These are phyloP conservation scores for Perilla frutescens DNA, from an alignment of 257 asterid genomes.

Conservation along the genomic window DNA sequence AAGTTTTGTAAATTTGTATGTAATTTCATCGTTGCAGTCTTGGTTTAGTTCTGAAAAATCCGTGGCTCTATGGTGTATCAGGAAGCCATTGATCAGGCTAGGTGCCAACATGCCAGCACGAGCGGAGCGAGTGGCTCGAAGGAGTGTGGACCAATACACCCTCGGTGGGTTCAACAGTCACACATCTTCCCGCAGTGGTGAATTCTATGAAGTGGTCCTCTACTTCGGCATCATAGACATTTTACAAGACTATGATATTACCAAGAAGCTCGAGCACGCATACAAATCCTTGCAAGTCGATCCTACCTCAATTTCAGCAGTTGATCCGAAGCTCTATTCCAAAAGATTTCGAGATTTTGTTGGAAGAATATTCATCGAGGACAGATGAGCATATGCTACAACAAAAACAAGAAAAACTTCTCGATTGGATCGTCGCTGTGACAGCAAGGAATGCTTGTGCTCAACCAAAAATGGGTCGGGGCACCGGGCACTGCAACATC, in stretches of 20 bases:
- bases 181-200: conserved; percentile 53
- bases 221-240: conserved; percentile 86
- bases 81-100: conserved; percentile 60
- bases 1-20: not conserved
- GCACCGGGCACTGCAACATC: too few relatives aligned
- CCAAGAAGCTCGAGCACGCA: conserved; percentile 82
- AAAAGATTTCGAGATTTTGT: conserved; percentile 76
- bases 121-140: conserved; percentile 57
- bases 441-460: not conserved
- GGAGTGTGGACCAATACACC: conserved; percentile 53
- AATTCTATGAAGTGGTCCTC: conserved; percentile 66
- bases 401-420: conserved; percentile 34
- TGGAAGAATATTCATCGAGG: conserved; percentile 66
- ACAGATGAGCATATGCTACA: conserved; percentile 40
- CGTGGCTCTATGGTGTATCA: conserved; percentile 31
- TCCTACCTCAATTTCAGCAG: conserved; percentile 73
- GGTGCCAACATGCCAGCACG: conserved; percentile 84
- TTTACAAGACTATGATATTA: conserved; percentile 76
- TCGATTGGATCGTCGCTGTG: conserved; percentile 31
- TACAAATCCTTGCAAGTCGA: conserved; percentile 81
- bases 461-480: not conserved
- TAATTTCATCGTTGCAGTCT: not conserved
- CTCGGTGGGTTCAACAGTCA: conserved; percentile 45
- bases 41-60: not conserved
- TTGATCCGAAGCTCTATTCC: conserved; percentile 77